Base-by-base conservation (phyloP, 1,284 basidiomycete species). In the Rhodotorula sp. region DNA sequence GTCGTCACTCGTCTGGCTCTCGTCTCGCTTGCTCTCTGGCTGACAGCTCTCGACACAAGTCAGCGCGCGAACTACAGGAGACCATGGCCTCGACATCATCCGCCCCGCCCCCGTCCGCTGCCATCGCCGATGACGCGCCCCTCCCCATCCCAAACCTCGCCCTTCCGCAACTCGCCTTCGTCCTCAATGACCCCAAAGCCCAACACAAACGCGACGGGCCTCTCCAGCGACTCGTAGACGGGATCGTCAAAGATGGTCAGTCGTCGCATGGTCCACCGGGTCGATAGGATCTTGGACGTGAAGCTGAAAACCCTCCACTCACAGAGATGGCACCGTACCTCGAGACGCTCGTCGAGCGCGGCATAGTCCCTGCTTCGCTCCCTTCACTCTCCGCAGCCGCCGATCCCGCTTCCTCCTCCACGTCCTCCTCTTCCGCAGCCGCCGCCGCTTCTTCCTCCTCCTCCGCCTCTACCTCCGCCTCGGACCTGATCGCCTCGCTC, bases 91-190 rank as follows among this genome's bases (percentile, higher is more conserved):
- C 26, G 24, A 22, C 26, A 24, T 26, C 62, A 37, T 24, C 45
- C 4, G 53, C 24, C 8, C 42, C 22, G n/a, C 24, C 3, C 5
- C 51, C 30, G n/a, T n/a, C n/a, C n/a, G n/a, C n/a, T 44, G 37
- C 18, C 18, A 33, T 51, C 6, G 44, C n/a, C 37, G 69, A 70
- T 53, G 69, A 67, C 53, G 55, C 60, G 1, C 69, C 69, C 4
- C 87, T 91, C 45, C 91, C 91, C 0, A 90, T 91, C 75, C 93
- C 93, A 20, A 93, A 95, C 79, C 87, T 94, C 67, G 83, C 85
- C 29, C 85, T 94, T 30, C 85, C 91, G 2, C 90, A 93, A 78
- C 86, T 89, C 77, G 83, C 89, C 37, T 95, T 91, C 78, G 85
- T 87, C 33, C 84, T 95, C 10, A 86, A 86, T 14, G 87, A 86